Percentiles rank a stretch among this genome's conserved stretches.
These are phyloP conservation scores for Inonotus hispidus DNA, from an alignment of 1,284 basidiomycete genomes.

Conservation along the genomic window DNA sequence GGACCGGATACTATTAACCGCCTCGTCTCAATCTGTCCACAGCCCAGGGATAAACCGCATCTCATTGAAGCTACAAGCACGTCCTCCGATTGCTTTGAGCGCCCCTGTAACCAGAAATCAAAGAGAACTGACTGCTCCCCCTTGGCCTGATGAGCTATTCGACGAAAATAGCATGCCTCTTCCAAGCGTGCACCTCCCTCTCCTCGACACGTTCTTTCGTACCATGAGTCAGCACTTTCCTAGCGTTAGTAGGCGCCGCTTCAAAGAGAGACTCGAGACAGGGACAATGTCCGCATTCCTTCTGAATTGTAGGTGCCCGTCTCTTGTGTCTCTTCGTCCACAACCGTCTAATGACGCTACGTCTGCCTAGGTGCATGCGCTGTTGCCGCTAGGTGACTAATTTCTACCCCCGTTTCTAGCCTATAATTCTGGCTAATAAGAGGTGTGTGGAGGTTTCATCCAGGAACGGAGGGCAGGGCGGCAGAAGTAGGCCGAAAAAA, in stretches of 20 bases:
- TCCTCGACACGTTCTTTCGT: conserved; percentile 33
- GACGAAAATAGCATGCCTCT: conserved; percentile 32
- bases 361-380: conserved; percentile 28
- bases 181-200: conserved; percentile 29
- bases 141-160: conserved; percentile 27
- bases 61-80: conserved; percentile 33
- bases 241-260: conserved; percentile 29
- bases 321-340: conserved; percentile 25
- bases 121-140: conserved; percentile 19
- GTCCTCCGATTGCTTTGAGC: conserved; percentile 15
- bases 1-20: neutral
- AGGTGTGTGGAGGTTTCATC: conserved; percentile 6
- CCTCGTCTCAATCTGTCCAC: conserved; percentile 22
- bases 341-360: conserved; percentile 21
- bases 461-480: neutral
- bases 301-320: conserved; percentile 24
- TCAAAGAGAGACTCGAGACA: conserved; percentile 33
- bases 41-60: conserved; percentile 38
- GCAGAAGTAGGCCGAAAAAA: neutral
- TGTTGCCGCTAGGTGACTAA: conserved; percentile 29
- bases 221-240: conserved; percentile 35
- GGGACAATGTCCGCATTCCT: conserved; percentile 38
- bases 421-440: neutral
- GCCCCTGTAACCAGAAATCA: conserved; percentile 22
- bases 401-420: neutral